Base-by-base conservation (phyloP, 139 green algal genomes). In the Raphidocelis subcapitata region DNA sequence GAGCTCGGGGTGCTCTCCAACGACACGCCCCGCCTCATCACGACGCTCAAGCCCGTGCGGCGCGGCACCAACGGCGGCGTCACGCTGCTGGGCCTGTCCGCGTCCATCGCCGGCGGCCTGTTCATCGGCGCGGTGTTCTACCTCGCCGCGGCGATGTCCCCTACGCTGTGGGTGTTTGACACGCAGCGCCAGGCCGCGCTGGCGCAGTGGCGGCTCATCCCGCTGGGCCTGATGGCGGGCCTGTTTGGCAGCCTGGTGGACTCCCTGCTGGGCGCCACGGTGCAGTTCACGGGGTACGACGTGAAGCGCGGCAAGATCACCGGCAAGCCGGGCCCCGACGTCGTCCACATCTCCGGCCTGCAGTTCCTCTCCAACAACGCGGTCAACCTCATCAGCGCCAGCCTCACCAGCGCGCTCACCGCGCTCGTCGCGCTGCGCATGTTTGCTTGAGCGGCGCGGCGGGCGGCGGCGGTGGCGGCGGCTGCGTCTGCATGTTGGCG, bases 41-140 rank as follows among this genome's bases (percentile, higher is more conserved):
- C 93, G 18, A 92, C 82, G 0, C n/a, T 88, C n/a, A 59, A 77
- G 8, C 81, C 78, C 2, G 87, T 92, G 46, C 76, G 81, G n/a
- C 82, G 79, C 2, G 93, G 94, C 61, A 94, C 90, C 24, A 94
- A 98, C 79, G 94, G 94, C 2, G 94, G 88, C 12, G 88, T 98
- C 0, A 95, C 90, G 0, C 31, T 73, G 49, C 72, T 93, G 61
- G 94, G 94, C 21, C 63, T 94, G 8, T 77, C 65, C 3, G 90
- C 91, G 1, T 87, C 74, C 44, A 72, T 90, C 32, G 76, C 79
- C 4, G 94, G 94, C 0, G 94, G 94, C 0, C 67, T 89, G 28
- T 91, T 96, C 56, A 78, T 97, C 21, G 94, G 94, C 1, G 21
- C 84, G 12, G 65, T 85, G 5, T 93, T 86, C 69, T 94, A 89